Evolutionary conservation across 495 filamentous ascomycete species (phyloP), one percentile per base, ranked within the genome.

Genomic region (Podospora appendiculata): DNA sequence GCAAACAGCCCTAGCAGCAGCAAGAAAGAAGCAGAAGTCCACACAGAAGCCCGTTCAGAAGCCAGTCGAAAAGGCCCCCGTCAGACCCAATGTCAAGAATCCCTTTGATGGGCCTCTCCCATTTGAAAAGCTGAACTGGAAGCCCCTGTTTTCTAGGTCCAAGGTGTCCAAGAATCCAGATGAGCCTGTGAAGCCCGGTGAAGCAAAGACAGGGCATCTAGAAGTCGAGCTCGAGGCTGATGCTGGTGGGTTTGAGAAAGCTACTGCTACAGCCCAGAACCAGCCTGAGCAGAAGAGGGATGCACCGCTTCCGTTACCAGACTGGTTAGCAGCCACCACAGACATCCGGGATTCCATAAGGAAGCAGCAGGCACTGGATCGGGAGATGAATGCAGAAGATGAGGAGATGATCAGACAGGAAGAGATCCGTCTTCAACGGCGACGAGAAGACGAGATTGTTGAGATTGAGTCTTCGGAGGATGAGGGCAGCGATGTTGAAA

Each of bases 41-140:
- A 55, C 61, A 6, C 41, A 60, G 14, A 58, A 45, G 33, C 50
- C 58, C n/a, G 56, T 61, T 6, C 41, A 60, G 16, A 59, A 47
- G 33, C 38, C 58, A 8, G 48, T 46, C 4, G 48, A 59, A 12
- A 62, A 68, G 39, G 52, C 57, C 13, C 65, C 63, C n/a, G 32
- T 63, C 11, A 49, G 61, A 12, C 40, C 59, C 1, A 72, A 73
- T 36, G 69, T 72, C 34, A 72, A 72, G 51, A 75, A 76, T 58
- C 71, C 74, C 7, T 89, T 94, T 62, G 79, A 79, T 59, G 92
- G 92, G 0, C 89, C 91, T 2, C 70, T 97, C 13, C 92, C 92
- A 1, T 97, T 97, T 58, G 89, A 96, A 63, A 88, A 85, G 43
- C 73, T 98, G 1, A 79, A 88, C 60, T 79, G 92, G 56, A 77